A percentile compares a stretch with the other conserved stretches of the same genome.
phyloP scores from a whole-genome alignment of 768 basidiomycete genomes.

The Russula brevipes region DNA sequence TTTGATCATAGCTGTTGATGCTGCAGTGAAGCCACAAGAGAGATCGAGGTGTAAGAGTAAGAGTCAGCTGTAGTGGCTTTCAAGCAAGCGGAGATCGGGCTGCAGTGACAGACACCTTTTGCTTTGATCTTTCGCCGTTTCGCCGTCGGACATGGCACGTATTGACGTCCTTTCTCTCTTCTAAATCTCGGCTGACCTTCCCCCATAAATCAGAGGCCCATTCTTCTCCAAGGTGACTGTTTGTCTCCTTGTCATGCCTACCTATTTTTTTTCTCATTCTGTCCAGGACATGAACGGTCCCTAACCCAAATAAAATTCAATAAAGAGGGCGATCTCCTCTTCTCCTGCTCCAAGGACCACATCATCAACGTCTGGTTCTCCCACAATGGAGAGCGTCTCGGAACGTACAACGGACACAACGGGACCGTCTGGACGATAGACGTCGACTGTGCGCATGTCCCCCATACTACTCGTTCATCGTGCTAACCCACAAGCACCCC shows the following conservation, averaged over 20 bases:
- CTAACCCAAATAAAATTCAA: slow-evolving; percentile 98
- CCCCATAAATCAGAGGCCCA: slow-evolving; percentile 4
- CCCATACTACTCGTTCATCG: background rate
- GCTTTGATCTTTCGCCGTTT: too few species aligned
- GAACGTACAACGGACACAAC: slow-evolving; percentile 95
- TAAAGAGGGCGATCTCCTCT: slow-evolving; percentile 90
- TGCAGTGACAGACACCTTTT: too few species aligned
- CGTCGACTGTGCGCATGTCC: slow-evolving; percentile 72
- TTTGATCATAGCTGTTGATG: too few species aligned
- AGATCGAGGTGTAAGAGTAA: too few species aligned
- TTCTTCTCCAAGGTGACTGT: slow-evolving; percentile 10
- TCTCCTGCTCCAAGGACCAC: slow-evolving; percentile 93
- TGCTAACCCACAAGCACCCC: background rate
- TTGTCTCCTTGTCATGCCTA: background rate
- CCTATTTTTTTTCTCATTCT: background rate
- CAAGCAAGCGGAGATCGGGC: too few species aligned
- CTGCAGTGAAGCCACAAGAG: too few species aligned
- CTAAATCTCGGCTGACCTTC: background rate
- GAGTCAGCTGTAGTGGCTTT: too few species aligned
- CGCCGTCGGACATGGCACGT: background rate
- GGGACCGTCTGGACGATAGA: slow-evolving; percentile 97
- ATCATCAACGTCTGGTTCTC: slow-evolving; percentile 96
- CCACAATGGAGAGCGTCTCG: slow-evolving; percentile 94
- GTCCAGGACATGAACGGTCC: slow-evolving; percentile 88
- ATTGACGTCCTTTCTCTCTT: background rate